These are phyloP conservation scores for Sporothrix humicola DNA, from an alignment of 2,329 filamentous ascomycete species.

Conservation along the genomic window DNA sequence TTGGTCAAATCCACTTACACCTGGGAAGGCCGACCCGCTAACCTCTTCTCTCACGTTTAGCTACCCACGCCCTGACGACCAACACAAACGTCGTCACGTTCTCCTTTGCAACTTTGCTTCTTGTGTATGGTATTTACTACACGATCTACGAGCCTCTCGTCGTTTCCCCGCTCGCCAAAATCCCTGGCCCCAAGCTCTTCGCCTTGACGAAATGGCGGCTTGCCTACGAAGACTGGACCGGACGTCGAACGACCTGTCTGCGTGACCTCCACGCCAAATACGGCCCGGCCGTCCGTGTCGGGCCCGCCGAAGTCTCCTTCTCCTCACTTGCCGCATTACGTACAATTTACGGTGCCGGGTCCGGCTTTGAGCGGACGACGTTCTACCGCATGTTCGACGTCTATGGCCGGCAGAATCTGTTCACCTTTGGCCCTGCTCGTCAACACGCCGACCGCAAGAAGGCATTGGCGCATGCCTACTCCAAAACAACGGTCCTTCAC, in stretches of 20 bases:
- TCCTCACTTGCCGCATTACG: conserved; percentile 52
- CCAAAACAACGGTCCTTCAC: conserved; percentile 54
- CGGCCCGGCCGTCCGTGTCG: conserved; percentile 55
- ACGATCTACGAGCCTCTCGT: conserved; percentile 25
- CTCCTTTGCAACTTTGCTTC: background rate
- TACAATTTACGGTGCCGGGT: conserved; percentile 61
- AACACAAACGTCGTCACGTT: background rate
- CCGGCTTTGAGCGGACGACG: conserved; percentile 54
- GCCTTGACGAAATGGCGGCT: conserved; percentile 54
- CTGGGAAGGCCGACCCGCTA: background rate
- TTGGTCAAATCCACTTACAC: background rate
- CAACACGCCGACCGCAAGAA: conserved; percentile 59
- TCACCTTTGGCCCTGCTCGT: conserved; percentile 53
- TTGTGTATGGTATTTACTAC: background rate
- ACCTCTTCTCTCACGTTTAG: background rate
- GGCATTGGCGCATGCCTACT: conserved; percentile 57
- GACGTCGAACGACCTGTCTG: conserved; percentile 51
- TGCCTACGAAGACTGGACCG: conserved; percentile 52
- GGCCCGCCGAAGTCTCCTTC: conserved; percentile 54
- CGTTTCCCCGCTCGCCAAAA: conserved; percentile 26
- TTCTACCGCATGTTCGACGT: conserved; percentile 64
- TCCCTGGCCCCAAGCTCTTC: conserved; percentile 50
- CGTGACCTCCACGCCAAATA: conserved; percentile 52
- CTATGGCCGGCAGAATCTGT: conserved; percentile 58
- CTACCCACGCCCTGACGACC: background rate